A percentile compares a stretch with the other conserved stretches of the same genome.
Conservation (phyloP, 495 filamentous ascomycete species). For the Wilcoxina mikolae region DNA sequence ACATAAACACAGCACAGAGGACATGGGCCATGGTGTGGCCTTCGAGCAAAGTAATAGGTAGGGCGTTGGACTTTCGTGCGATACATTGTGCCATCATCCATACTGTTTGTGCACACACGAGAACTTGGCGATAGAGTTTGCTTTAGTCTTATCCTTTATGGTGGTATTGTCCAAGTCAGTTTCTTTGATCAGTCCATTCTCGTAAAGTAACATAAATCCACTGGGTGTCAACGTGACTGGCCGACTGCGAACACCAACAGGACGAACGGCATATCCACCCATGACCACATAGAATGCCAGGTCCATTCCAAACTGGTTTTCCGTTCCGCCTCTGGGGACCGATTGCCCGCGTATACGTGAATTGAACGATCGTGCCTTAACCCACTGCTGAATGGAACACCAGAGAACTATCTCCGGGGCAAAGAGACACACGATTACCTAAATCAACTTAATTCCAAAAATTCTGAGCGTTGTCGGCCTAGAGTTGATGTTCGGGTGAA, state of each 20-base stretch:
- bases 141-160: conserved; percentile 29
- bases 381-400: neutral
- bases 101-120: neutral
- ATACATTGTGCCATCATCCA: neutral
- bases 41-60: neutral
- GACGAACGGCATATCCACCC: neutral
- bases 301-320: neutral
- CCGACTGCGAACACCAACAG: neutral
- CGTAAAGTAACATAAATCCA: neutral
- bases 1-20: neutral
- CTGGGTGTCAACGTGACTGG: neutral
- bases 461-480: neutral
- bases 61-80: neutral
- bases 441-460: neutral
- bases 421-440: neutral
- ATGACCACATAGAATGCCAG: neutral
- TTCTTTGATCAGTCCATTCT: neutral
- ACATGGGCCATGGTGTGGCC: neutral
- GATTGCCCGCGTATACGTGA: too few relatives aligned
- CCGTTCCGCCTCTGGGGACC: too few relatives aligned
- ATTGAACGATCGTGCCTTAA: neutral
- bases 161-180: neutral
- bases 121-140: conserved; percentile 27
- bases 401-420: neutral
- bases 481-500: neutral